These are phyloP conservation scores for Penicillium maclennaniae DNA, from an alignment of 495 filamentous ascomycete species.

Conservation along the genomic window DNA sequence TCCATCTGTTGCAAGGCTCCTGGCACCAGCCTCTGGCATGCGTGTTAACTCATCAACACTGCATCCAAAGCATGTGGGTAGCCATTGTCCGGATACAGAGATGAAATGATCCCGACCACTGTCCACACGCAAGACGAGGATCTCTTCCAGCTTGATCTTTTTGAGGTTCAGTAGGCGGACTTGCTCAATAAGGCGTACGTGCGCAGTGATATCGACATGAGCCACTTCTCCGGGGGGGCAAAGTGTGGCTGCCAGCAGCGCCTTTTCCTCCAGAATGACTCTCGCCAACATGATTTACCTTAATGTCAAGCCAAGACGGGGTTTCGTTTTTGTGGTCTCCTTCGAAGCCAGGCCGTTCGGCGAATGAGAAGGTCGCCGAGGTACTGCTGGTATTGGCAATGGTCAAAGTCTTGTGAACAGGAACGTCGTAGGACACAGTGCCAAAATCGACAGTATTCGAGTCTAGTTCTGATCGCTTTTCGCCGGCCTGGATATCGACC, in stretches of 20 bases:
- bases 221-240: constrained; percentile 84
- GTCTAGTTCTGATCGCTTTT: constrained; percentile 32
- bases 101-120: constrained; percentile 91
- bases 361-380: constrained; percentile 68
- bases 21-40: constrained; percentile 72
- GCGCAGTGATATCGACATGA: constrained; percentile 60
- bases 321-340: constrained; percentile 38
- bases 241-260: constrained; percentile 45
- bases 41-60: constrained; percentile 78
- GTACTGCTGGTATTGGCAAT: constrained; percentile 89
- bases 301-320: constrained; percentile 65
- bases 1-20: constrained; percentile 40
- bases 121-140: constrained; percentile 82
- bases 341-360: constrained; percentile 56
- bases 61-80: constrained; percentile 76
- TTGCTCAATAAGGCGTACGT: constrained; percentile 59
- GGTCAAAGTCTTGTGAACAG: constrained; percentile 62
- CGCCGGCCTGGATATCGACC: constrained; percentile 56
- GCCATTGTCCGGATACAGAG: constrained; percentile 71
- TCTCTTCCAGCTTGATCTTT: constrained; percentile 66
- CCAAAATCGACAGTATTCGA: constrained; percentile 71
- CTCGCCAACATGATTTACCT: constrained; percentile 48
- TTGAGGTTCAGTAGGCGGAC: constrained; percentile 70
- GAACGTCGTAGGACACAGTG: constrained; percentile 61
- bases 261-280: constrained; percentile 28